phyloP scores from a whole-genome alignment of 306 rosid genomes.

The Quercus bicolor region DNA sequence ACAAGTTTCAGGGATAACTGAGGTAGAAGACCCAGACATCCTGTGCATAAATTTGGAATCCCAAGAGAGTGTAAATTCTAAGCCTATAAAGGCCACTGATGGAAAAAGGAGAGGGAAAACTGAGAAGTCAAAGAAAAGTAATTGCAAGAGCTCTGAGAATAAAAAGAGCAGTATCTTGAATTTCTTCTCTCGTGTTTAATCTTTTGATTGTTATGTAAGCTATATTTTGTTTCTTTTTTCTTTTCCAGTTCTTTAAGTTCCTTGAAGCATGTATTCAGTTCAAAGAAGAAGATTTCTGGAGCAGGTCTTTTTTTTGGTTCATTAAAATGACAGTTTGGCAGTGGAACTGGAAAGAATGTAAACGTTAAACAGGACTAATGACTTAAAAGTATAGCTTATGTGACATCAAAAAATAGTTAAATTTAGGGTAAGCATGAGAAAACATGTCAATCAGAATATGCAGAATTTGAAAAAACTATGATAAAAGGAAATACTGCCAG shows the following conservation, averaged over 20 bases:
- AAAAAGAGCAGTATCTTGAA: conserved; percentile 55
- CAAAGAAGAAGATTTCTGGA: neutral
- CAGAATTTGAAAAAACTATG: neutral
- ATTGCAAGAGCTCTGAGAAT: conserved; percentile 30
- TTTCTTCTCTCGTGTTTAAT: conserved; percentile 72
- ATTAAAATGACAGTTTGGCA: neutral
- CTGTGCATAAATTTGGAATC: conserved; percentile 39
- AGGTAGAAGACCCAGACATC: conserved; percentile 38
- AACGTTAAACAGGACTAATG: too few relatives aligned
- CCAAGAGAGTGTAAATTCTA: conserved; percentile 69
- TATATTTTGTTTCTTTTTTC: neutral
- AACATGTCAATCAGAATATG: neutral
- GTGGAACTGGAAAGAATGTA: too few relatives aligned
- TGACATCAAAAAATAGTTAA: neutral
- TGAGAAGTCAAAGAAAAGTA: conserved; percentile 47
- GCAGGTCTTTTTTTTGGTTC: neutral
- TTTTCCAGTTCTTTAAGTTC: neutral
- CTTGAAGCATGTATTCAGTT: neutral
- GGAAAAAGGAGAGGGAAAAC: conserved; percentile 38
- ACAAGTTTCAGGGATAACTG: conserved; percentile 49
- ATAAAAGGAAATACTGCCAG: neutral
- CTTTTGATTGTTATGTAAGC: neutral
- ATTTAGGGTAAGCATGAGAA: neutral
- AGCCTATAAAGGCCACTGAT: conserved; percentile 20
- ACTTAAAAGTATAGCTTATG: neutral